Evolutionary conservation across 2,329 filamentous ascomycete species (phyloP), one percentile per base, ranked within the genome.

Genomic region (Neofusicoccum laricinum): DNA sequence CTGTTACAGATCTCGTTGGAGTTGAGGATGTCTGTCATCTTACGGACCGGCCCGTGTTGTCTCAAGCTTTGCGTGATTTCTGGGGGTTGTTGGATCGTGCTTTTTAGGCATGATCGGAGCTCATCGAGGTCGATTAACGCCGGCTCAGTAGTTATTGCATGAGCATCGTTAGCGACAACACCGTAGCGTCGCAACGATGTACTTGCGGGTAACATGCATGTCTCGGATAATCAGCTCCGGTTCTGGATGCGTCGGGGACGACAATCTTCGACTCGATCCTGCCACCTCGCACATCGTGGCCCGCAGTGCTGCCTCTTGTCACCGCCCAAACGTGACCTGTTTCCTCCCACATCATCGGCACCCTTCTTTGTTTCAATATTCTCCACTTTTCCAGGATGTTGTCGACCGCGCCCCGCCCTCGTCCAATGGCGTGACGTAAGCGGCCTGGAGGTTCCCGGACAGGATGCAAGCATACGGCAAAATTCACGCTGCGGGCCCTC

Each of bases 201-300:
- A n/a, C 25, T 45, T 15, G 11, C 11, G 40, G 53, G 25, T 46
- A 19, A 15, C 30, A 45, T 59, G 55, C 55, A 59, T 59, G 55
- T 59, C 55, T 46, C 55, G 55, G 55, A 59, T 46, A 59, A 59
- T 59, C 21, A 46, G 40, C 40, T 46, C 55, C 55, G 25, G n/a
- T 6, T 12, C 40, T 46, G 41, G 30, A 25, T 15, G 12, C 12
- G 17, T 6, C n/a, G 21, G 38, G 14, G 15, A 59, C 55, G 40
- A 59, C 55, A 14, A 6, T 19, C 25, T 19, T 34, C 25, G 25
- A 46, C 40, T 21, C 21, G 4, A 3, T 46, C 38, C 30, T 21
- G 17, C 15, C 17, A 36, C 11, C 40, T 59, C 25, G 30, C 25
- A 17, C 38, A 7, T 10, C 38, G 5, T 30, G 21, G 41, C 38